These are phyloP conservation scores for Trypanosoma avium DNA, from an alignment of 208 protist genomes.

Conservation along the genomic window DNA sequence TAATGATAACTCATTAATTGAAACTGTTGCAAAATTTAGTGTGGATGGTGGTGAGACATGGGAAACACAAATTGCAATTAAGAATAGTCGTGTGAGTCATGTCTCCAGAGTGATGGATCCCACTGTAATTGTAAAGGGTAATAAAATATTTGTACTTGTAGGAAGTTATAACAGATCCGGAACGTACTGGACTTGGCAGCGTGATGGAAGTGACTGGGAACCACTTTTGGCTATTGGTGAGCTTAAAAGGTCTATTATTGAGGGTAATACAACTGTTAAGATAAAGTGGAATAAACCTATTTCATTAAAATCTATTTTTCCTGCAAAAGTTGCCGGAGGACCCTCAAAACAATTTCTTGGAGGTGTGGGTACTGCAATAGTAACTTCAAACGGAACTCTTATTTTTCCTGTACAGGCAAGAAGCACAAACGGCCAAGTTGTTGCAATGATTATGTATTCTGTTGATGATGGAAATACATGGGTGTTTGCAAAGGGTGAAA, in stretches of 20 bases:
- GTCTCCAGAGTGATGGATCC: slow-evolving; percentile 16
- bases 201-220: slow-evolving; percentile 15
- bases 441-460: slow-evolving; percentile 14
- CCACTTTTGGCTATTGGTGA: slow-evolving; percentile 10
- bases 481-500: neutral
- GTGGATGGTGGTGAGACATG: slow-evolving; percentile 8
- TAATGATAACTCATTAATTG: slow-evolving; percentile 15
- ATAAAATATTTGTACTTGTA: slow-evolving; percentile 15
- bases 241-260: neutral
- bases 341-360: slow-evolving; percentile 7
- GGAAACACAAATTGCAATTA: slow-evolving; percentile 20
- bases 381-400: slow-evolving; percentile 11
- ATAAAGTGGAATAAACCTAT: slow-evolving; percentile 11
- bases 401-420: slow-evolving; percentile 17
- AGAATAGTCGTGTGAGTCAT: slow-evolving; percentile 1
- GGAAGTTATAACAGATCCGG: slow-evolving; percentile 9
- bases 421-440: neutral
- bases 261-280: neutral
- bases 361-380: slow-evolving; percentile 11
- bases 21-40: slow-evolving; percentile 11
- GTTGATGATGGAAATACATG: slow-evolving; percentile 11
- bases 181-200: neutral
- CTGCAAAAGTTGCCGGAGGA: neutral
- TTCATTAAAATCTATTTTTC: neutral
- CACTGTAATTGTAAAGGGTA: slow-evolving; percentile 19